Evolutionary conservation across 2,329 filamentous ascomycete species (phyloP), one percentile per base, ranked within the genome.

Genomic region (Diplodia intermedia): DNA sequence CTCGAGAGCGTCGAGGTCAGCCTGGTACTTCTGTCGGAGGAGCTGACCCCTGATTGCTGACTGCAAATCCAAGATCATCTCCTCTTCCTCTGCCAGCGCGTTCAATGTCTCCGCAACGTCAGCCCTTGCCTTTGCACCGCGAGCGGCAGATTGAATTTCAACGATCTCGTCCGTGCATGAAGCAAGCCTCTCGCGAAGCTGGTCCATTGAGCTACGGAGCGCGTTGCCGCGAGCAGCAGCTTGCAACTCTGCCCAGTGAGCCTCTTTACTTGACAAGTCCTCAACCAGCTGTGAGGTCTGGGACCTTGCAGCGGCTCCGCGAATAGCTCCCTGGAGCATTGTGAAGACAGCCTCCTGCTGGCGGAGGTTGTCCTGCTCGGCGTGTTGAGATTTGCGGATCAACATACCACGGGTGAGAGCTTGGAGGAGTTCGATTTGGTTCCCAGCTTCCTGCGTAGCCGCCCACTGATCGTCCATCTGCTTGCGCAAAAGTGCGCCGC

Each of bases 401-500:
- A 83, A 71, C 62, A 79, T 74, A 33, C 82, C 83, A 66, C 82
- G 76, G 18, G 79, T 75, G 14, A 75, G 75, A 23, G 81, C 78
- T 71, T 85, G 82, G 0, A 83, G 71, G 14, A 77, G 66, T 8
- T 70, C 71, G 23, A 70, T 54, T 23, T 69, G 50, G 23, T 36
- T 76, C 70, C 15, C 72, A 61, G 40, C 78, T 29, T 68, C 66
- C 23, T 56, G 29, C 12, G 66, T 65, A 20, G 38, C 66, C 11
- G 57, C 38, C 70, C 72, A 72, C 52, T 79, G 75, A 5, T 71
- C 70, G 57, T 56, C 71, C 68, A 79, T 71, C 29, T 77, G 70
- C 69, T 80, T 83, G 73, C 91, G 85, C 70, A 88, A 78, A 69
- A 92, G 80, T 71, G 88, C 90, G 31, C 91, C 91, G 73, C 89